Conservation (phyloP, 306 rosid species). For the Oxytropis ochrocephala region DNA sequence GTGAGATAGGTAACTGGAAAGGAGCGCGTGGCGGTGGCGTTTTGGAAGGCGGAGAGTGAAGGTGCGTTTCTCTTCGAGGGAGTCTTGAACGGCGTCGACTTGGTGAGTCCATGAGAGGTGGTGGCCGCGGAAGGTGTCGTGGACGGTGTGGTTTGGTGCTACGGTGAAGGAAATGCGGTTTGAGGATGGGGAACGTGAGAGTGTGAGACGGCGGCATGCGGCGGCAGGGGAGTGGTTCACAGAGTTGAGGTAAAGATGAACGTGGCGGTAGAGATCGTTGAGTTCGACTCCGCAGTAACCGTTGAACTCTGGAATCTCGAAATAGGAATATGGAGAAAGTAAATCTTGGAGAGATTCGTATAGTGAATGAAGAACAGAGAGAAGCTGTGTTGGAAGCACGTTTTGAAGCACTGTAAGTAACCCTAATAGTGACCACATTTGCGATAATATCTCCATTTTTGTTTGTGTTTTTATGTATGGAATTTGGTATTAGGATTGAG, state of each 20-base stretch:
- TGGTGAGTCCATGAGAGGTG: slow-evolving; percentile 71
- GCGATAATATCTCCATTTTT: slow-evolving; percentile 73
- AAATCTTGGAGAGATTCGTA: slow-evolving; percentile 71
- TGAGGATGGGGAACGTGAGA: slow-evolving; percentile 79
- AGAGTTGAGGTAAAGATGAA: slow-evolving; percentile 71
- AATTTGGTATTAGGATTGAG: neutral
- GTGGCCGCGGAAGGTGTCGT: slow-evolving; percentile 51
- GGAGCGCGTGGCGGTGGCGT: slow-evolving; percentile 60
- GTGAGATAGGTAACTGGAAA: slow-evolving; percentile 52
- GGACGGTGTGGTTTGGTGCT: slow-evolving; percentile 75
- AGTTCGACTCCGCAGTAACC: slow-evolving; percentile 82
- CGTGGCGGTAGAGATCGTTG: slow-evolving; percentile 83
- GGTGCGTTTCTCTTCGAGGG: slow-evolving; percentile 70
- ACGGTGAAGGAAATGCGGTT: slow-evolving; percentile 63
- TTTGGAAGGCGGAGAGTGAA: slow-evolving; percentile 77
- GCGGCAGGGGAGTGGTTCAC: slow-evolving; percentile 38
- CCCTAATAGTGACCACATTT: slow-evolving; percentile 82
- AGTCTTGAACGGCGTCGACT: slow-evolving; percentile 75
- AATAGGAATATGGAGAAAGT: slow-evolving; percentile 65
- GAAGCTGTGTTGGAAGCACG: slow-evolving; percentile 73
- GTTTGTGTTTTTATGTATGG: neutral
- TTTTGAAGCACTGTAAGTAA: slow-evolving; percentile 77
- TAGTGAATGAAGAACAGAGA: slow-evolving; percentile 64
- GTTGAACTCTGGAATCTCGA: slow-evolving; percentile 81
- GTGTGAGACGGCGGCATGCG: slow-evolving; percentile 53